Evolutionary conservation across 495 filamentous ascomycete genomes (phyloP).

Genomic region (Penicillium pancosmium): DNA sequence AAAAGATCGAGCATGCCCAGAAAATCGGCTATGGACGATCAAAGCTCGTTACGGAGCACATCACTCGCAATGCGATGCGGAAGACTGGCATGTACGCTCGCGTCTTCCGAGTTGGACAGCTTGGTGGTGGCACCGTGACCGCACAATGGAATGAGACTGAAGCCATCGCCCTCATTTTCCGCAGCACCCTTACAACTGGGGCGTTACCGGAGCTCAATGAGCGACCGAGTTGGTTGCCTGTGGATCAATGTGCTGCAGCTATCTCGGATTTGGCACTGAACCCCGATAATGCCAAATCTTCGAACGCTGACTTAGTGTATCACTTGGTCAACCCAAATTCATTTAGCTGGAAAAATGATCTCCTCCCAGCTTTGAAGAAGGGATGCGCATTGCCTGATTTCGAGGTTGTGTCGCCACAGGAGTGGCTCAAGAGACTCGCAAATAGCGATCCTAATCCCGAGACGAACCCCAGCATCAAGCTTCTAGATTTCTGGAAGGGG

Average conservation of each 20-base stretch:
- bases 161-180: constrained; percentile 65
- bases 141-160: constrained; percentile 68
- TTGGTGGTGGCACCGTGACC: constrained; percentile 56
- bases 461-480: constrained; percentile 61
- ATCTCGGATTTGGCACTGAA: constrained; percentile 28
- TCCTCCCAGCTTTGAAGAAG: constrained; percentile 52
- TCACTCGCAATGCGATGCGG: constrained; percentile 45
- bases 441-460: constrained; percentile 49
- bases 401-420: constrained; percentile 41
- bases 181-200: constrained; percentile 47
- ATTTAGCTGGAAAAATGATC: constrained; percentile 56
- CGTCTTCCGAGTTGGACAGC: constrained; percentile 63
- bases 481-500: constrained; percentile 54
- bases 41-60: constrained; percentile 66
- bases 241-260: constrained; percentile 35
- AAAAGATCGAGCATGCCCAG: constrained; percentile 51
- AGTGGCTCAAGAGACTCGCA: constrained; percentile 55
- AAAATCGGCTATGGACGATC: constrained; percentile 60
- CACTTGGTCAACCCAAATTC: constrained; percentile 53
- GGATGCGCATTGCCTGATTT: constrained; percentile 44
- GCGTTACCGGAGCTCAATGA: constrained; percentile 57
- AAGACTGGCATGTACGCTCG: constrained; percentile 34
- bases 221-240: constrained; percentile 57
- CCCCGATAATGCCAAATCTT: neutral
- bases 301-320: constrained; percentile 43